Evolutionary conservation across 805 yeast genomes (phyloP).

Genomic region (Myxozyma geophila): DNA sequence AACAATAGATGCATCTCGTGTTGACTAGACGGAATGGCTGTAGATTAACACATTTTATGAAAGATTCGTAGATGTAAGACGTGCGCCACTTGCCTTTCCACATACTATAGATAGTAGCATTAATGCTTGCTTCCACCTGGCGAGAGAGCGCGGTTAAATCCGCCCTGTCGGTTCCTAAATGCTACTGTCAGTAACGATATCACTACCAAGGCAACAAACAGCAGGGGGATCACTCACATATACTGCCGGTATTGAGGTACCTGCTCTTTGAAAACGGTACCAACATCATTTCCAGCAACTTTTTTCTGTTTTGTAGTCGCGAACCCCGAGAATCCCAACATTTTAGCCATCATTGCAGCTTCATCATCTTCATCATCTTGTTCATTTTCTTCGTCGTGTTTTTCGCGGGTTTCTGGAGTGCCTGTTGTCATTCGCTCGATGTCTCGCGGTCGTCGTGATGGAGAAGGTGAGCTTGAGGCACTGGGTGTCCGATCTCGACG

Average conservation of each 20-base stretch:
- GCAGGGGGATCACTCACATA: conserved; percentile 39
- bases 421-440: not conserved
- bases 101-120: not conserved
- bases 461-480: conserved; percentile 14
- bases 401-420: conserved; percentile 8
- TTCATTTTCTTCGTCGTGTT: conserved; percentile 20
- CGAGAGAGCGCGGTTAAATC: conserved; percentile 28
- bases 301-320: conserved; percentile 49
- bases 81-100: conserved; percentile 1
- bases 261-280: conserved; percentile 41
- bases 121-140: conserved; percentile 13
- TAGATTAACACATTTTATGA: not conserved
- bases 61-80: not conserved
- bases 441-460: not conserved
- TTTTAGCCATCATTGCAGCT: conserved; percentile 43
- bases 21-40: not conserved
- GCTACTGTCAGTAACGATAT: not conserved
- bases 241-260: conserved; percentile 49
- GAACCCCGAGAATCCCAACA: conserved; percentile 53
- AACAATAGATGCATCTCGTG: not conserved
- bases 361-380: conserved; percentile 31
- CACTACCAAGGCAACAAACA: not conserved
- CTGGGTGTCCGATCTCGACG: conserved; percentile 15
- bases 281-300: conserved; percentile 48
- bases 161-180: conserved; percentile 28